A percentile compares a stretch with the other conserved stretches of the same genome.
These are phyloP conservation scores for Babesia sp. DNA, from an alignment of 169 alveolate genomes.

Conservation along the genomic window DNA sequence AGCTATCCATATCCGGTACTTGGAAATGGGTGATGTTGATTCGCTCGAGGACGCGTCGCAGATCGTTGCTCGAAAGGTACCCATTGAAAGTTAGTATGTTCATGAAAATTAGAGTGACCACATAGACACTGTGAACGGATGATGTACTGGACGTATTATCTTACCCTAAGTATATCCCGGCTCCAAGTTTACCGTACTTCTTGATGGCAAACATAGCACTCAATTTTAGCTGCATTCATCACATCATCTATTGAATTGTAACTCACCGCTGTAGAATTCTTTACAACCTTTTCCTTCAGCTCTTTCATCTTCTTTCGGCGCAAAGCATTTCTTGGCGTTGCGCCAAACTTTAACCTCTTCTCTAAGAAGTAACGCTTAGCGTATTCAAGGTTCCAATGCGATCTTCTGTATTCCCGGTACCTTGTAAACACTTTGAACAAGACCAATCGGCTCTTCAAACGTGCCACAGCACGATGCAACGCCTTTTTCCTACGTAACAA, in stretches of 20 bases:
- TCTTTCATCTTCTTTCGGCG: slow-evolving; percentile 31
- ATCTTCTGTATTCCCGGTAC: not conserved
- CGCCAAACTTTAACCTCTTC: slow-evolving; percentile 39
- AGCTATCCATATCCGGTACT: slow-evolving; percentile 66
- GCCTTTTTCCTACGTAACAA: not conserved
- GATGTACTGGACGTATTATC: not conserved
- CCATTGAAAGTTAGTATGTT: slow-evolving; percentile 40
- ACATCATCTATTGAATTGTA: not conserved
- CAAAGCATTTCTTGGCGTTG: slow-evolving; percentile 16
- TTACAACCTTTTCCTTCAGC: slow-evolving; percentile 16
- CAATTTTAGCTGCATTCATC: slow-evolving; percentile 29
- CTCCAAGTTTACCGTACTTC: slow-evolving; percentile 69
- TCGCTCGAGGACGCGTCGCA: slow-evolving; percentile 28
- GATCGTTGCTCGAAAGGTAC: slow-evolving; percentile 46
- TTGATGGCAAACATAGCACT: slow-evolving; percentile 52
- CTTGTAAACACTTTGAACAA: slow-evolving; percentile 1
- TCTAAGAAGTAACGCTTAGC: slow-evolving; percentile 7
- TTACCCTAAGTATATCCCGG: slow-evolving; percentile 54
- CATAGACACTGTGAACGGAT: slow-evolving; percentile 40
- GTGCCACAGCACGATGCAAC: slow-evolving; percentile 9
- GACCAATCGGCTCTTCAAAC: not conserved
- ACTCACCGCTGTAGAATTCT: slow-evolving; percentile 57
- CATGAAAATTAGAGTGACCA: slow-evolving; percentile 50
- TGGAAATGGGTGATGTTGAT: slow-evolving; percentile 44
- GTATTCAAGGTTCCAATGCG: not conserved